Percentiles rank a stretch among this genome's conserved stretches.
phyloP scores from a whole-genome alignment of 129 eudicot genomes.

The Tagetes erecta region DNA sequence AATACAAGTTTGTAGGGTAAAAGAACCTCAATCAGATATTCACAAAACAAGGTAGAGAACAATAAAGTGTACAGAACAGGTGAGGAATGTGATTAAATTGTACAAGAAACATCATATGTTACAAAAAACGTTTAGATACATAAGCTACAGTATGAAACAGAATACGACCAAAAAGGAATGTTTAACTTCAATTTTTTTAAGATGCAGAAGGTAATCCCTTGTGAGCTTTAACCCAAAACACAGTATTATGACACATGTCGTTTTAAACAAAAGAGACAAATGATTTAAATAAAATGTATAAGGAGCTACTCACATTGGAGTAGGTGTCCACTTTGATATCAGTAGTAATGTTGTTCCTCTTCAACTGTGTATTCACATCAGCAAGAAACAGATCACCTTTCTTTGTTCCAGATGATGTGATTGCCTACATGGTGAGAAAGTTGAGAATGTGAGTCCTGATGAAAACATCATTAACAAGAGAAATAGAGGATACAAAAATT shows the following conservation, averaged over 20 bases:
- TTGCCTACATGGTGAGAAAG: slow-evolving; percentile 39
- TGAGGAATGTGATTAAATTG: neutral
- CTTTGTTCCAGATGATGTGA: slow-evolving; percentile 54
- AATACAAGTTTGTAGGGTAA: neutral
- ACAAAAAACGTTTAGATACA: neutral
- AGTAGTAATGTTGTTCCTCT: slow-evolving; percentile 53
- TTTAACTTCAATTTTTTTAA: slow-evolving; percentile 7
- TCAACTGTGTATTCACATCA: slow-evolving; percentile 54
- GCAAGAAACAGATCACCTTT: slow-evolving; percentile 61
- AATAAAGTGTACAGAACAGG: slow-evolving; percentile 6
- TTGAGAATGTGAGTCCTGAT: slow-evolving; percentile 7
- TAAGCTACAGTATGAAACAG: neutral
- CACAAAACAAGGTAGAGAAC: slow-evolving; percentile 7
- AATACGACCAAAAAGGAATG: neutral
- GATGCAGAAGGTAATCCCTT: neutral
- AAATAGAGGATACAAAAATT: neutral
- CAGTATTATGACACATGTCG: neutral
- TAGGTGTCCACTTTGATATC: slow-evolving; percentile 60
- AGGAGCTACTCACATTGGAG: slow-evolving; percentile 43
- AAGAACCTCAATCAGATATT: neutral
- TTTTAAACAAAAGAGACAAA: slow-evolving; percentile 8
- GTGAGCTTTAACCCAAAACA: neutral
- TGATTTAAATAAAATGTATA: neutral
- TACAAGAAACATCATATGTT: neutral
- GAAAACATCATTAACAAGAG: slow-evolving; percentile 16